A percentile compares a stretch with the other conserved stretches of the same genome.
Conservation (phyloP, 257 asterid species). For the Knoxia roxburghii region DNA sequence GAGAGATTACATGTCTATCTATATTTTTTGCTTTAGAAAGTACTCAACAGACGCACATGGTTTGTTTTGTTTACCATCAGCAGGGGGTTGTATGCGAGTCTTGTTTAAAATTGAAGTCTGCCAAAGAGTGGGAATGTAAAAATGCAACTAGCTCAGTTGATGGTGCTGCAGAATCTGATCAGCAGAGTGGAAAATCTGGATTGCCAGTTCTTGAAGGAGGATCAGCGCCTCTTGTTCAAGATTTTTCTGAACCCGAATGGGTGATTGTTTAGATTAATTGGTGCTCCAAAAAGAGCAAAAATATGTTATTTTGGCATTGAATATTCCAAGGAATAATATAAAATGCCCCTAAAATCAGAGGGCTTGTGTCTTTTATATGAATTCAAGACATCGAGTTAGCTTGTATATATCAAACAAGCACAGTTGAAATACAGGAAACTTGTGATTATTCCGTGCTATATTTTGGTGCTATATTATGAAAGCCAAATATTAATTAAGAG, state of each 20-base stretch:
- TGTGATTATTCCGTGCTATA: too few relatives aligned
- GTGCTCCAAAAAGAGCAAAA: background rate
- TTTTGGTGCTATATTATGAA: too few relatives aligned
- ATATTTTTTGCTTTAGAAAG: background rate
- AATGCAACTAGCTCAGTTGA: background rate
- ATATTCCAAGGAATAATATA: background rate
- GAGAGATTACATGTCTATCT: too few relatives aligned
- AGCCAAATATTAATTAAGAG: too few relatives aligned
- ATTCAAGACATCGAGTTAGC: background rate
- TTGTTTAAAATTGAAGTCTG: background rate
- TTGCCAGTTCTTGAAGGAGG: background rate
- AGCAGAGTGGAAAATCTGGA: background rate
- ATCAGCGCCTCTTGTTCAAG: constrained; percentile 1
- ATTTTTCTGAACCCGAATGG: constrained; percentile 28
- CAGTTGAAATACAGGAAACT: too few relatives aligned
- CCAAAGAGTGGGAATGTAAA: constrained; percentile 9
- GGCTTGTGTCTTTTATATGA: background rate
- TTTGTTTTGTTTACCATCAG: background rate
- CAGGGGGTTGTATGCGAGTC: constrained; percentile 11
- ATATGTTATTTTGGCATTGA: background rate
- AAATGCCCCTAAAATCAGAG: background rate
- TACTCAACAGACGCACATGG: background rate
- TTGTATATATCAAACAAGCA: background rate
- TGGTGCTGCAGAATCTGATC: constrained; percentile 10
- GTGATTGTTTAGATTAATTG: constrained; percentile 18